These are phyloP conservation scores for Blastobotrys proliferans DNA, from an alignment of 1,139 yeast species.

Conservation along the genomic window DNA sequence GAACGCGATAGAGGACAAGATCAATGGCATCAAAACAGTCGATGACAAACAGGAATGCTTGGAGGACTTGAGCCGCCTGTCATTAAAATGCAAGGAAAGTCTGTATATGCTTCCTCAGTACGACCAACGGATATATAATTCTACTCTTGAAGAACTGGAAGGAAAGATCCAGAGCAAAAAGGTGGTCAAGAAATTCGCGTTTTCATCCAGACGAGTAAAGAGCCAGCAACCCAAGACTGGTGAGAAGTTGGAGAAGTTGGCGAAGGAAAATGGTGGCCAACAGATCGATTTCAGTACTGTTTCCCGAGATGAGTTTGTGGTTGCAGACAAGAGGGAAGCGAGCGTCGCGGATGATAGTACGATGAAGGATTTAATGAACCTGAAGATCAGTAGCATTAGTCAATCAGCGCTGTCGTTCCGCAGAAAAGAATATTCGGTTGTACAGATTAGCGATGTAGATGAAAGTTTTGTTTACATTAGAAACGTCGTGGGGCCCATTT, in stretches of 20 bases:
- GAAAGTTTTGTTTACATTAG: slow-evolving; percentile 21
- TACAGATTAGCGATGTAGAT: slow-evolving; percentile 20
- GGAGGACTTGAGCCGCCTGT: slow-evolving; percentile 16
- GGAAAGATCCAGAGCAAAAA: slow-evolving; percentile 12
- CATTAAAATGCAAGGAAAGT: slow-evolving; percentile 19
- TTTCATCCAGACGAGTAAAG: slow-evolving; percentile 14
- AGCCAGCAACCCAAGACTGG: neutral
- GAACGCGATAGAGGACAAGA: slow-evolving; percentile 19
- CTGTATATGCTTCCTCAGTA: slow-evolving; percentile 20
- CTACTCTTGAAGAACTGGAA: slow-evolving; percentile 17
- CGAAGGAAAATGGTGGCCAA: neutral
- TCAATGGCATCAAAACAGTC: slow-evolving; percentile 13
- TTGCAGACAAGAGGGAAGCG: neutral
- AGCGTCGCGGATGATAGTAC: neutral
- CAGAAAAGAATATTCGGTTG: slow-evolving; percentile 13
- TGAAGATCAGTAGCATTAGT: slow-evolving; percentile 8
- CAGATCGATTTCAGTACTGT: neutral
- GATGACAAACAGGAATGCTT: slow-evolving; percentile 16
- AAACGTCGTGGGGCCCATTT: slow-evolving; percentile 27
- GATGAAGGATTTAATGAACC: neutral
- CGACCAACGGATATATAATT: slow-evolving; percentile 24
- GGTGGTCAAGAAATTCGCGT: slow-evolving; percentile 18
- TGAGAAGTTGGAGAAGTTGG: neutral
- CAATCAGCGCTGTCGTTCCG: slow-evolving; percentile 14
- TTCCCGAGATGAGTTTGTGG: neutral